Percentiles rank a stretch among this genome's conserved stretches.
Evolutionary conservation across 2,329 filamentous ascomycete genomes (phyloP).

Genomic region (Pleurostoma richardsiae): DNA sequence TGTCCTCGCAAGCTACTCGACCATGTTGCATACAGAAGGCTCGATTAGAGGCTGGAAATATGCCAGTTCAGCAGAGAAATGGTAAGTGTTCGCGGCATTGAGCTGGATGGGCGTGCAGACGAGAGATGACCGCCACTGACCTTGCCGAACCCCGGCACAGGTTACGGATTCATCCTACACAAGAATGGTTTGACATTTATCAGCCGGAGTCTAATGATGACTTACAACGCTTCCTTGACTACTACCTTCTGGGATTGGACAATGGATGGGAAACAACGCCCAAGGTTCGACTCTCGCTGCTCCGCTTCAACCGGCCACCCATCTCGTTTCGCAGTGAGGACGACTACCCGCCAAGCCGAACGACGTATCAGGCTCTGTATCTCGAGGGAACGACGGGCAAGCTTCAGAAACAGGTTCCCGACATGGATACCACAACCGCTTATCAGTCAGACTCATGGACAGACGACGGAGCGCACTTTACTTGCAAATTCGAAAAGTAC

Average conservation of each 20-base stretch:
- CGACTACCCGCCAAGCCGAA: too few species aligned
- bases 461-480: constrained; percentile 17
- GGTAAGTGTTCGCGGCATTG: constrained; percentile 6
- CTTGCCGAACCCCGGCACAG: not conserved
- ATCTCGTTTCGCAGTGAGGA: too few species aligned
- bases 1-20: constrained; percentile 15
- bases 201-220: constrained; percentile 25
- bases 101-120: too few species aligned
- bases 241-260: constrained; percentile 32
- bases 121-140: too few species aligned
- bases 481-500: constrained; percentile 23
- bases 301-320: constrained; percentile 9
- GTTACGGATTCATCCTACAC: constrained; percentile 31
- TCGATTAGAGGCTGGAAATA: constrained; percentile 28
- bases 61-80: constrained; percentile 31
- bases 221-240: constrained; percentile 37
- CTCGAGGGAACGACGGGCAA: too few species aligned
- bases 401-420: too few species aligned
- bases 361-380: too few species aligned
- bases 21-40: constrained; percentile 15
- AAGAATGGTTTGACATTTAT: constrained; percentile 42
- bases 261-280: constrained; percentile 42
- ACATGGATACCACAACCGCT: too few species aligned
- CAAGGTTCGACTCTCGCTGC: constrained; percentile 30
- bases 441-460: too few species aligned